Evolutionary conservation across 148 eudicot species (phyloP), one percentile per base, ranked within the genome.

Genomic region (Cornus florida): DNA sequence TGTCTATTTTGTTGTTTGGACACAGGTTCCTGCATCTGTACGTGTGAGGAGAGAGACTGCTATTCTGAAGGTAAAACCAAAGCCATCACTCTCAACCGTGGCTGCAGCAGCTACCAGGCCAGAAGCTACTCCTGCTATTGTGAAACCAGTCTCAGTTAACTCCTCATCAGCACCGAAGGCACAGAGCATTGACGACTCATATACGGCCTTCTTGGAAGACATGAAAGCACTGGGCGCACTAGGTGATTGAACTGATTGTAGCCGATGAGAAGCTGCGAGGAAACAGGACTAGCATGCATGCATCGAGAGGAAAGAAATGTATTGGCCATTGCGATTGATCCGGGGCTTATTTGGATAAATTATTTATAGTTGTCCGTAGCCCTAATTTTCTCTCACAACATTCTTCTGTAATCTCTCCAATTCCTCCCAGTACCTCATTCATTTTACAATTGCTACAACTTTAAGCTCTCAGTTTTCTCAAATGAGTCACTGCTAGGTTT

Each of bases 161-260:
- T 2, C 22, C 10, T 28, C 19, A 67, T 46, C 94, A 53, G 91
- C 90, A 66, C 87, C 88, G 4, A 95, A 93, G 82, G 83, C 87
- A 14, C 90, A 74, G 50, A 95, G 97, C 82, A 89, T 95, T 73
- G 99, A 95, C 75, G 99, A 95, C 74, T 95, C 99, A 0, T 95
- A 93, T 76, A 79, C 68, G 82, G 97, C 99, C 57, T 95, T 95
- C 86, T 88, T 95, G 87, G 97, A 95, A 89, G 99, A 95, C 82
- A 95, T 95, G 99, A 95, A 95, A 81, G 97, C 91, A 8, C 91
- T 95, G 38, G 99, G 99, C 77, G 99, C 99, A 50, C 99, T 95
- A 67, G 99, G 93, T 64, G 59, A 92, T 79, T 95, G 87, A 95
- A 57, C 53, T 81, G 60, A 39, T 76, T 72, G 17, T 68, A 28